Percentiles rank a stretch among this genome's conserved stretches.
phyloP scores from a whole-genome alignment of 768 basidiomycete species.

The Terana coerulea region DNA sequence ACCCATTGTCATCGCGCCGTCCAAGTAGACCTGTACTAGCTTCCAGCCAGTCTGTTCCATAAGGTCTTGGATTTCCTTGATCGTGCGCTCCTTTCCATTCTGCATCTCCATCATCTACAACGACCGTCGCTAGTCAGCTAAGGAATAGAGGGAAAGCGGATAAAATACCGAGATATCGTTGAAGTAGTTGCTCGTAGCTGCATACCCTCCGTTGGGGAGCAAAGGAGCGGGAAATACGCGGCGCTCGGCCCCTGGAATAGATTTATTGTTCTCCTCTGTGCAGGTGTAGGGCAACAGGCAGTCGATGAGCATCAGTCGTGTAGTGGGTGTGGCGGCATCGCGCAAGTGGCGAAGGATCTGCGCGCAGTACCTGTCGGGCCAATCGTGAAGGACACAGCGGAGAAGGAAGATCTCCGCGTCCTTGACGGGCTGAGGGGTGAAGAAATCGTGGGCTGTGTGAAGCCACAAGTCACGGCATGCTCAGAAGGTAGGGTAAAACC shows the following conservation, averaged over 20 bases:
- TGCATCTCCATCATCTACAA: not conserved
- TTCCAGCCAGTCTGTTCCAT: not conserved
- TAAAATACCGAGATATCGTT: not conserved
- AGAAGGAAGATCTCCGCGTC: conserved; percentile 25
- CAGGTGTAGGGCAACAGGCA: conserved; percentile 20
- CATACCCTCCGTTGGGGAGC: not conserved
- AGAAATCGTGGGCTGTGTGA: conserved; percentile 20
- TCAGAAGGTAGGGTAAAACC: not conserved
- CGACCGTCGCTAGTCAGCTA: not conserved
- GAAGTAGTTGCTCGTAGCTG: not conserved
- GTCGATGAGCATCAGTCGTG: conserved; percentile 23
- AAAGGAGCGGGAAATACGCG: not conserved
- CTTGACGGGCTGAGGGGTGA: conserved; percentile 25
- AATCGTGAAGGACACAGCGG: conserved; percentile 28
- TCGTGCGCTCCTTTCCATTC: not conserved
- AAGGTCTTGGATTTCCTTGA: not conserved
- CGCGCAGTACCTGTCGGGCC: conserved; percentile 28
- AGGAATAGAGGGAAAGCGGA: not conserved
- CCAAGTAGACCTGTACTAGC: not conserved
- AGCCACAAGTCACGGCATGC: not conserved
- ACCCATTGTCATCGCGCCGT: too few relatives aligned
- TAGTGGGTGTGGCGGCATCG: conserved; percentile 18
- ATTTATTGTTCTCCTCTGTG: conserved; percentile 12
- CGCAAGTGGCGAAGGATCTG: conserved; percentile 25
- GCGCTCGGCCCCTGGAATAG: not conserved